Percentiles rank a stretch among this genome's conserved stretches.
phyloP scores from a whole-genome alignment of 352 stramenopile species.

The Pelagophyceae sp. region DNA sequence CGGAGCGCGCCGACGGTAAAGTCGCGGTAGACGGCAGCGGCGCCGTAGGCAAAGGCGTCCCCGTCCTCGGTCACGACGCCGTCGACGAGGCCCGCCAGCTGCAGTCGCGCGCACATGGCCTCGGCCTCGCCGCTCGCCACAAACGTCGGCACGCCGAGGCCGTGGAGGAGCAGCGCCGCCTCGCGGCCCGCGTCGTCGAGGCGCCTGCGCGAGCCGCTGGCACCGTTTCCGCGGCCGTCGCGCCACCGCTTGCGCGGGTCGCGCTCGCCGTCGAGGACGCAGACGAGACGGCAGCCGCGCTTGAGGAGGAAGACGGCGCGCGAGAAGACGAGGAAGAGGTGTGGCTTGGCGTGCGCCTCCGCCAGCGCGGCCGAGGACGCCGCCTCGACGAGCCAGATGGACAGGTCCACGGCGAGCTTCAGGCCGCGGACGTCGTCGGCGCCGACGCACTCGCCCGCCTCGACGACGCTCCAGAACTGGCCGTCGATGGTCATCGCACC shows the following conservation, averaged over 20 bases:
- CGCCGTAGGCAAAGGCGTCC: conserved; percentile 52
- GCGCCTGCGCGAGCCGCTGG: background rate
- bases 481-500: background rate
- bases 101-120: conserved; percentile 48
- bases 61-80: conserved; percentile 55
- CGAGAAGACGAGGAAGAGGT: conserved; percentile 47
- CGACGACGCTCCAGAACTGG: background rate
- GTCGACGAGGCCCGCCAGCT: conserved; percentile 45
- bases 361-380: conserved; percentile 41
- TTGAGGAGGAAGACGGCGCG: conserved; percentile 42
- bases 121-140: conserved; percentile 48
- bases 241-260: conserved; percentile 10
- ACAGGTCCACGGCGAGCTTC: conserved; percentile 47
- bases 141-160: conserved; percentile 45
- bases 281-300: conserved; percentile 43
- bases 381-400: conserved; percentile 56
- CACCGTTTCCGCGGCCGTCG: conserved; percentile 25
- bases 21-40: conserved; percentile 44
- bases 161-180: conserved; percentile 39
- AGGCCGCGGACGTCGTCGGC: background rate
- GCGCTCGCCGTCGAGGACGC: conserved; percentile 45
- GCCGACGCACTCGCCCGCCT: background rate
- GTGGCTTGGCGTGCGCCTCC: conserved; percentile 42
- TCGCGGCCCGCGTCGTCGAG: conserved; percentile 32
- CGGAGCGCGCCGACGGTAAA: conserved; percentile 32